Conservation (phyloP, 495 filamentous ascomycete species). For the Annulohypoxylon stygium region DNA sequence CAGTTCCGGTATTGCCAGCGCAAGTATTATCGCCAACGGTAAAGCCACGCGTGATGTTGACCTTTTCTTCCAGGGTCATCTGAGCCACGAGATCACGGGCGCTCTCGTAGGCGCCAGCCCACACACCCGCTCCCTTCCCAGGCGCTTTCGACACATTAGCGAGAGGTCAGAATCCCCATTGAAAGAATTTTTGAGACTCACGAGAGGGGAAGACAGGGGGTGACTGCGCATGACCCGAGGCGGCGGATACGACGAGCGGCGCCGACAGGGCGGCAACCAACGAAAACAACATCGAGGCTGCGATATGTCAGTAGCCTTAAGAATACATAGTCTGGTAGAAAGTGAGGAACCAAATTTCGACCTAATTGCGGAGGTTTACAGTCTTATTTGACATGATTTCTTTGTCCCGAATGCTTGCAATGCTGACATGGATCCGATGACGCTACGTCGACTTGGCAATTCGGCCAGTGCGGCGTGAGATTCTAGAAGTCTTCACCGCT, state of each 20-base stretch:
- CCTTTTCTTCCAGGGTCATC: conserved; percentile 58
- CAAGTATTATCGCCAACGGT: conserved; percentile 58
- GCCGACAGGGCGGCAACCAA: conserved; percentile 19
- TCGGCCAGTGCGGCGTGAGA: conserved; percentile 34
- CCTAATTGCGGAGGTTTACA: conserved; percentile 20
- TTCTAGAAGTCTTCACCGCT: conserved; percentile 39
- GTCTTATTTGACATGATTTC: conserved; percentile 21
- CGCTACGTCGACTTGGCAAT: conserved; percentile 38
- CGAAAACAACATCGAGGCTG: conserved; percentile 30
- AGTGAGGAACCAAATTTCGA: background rate
- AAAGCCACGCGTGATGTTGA: conserved; percentile 58
- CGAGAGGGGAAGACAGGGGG: conserved; percentile 68
- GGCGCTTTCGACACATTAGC: conserved; percentile 53
- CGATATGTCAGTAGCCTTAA: conserved; percentile 2
- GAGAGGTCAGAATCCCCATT: background rate
- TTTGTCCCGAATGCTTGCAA: conserved; percentile 24
- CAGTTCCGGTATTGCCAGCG: conserved; percentile 63
- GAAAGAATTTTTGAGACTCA: conserved; percentile 33
- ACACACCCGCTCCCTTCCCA: conserved; percentile 61
- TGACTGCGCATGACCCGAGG: conserved; percentile 58
- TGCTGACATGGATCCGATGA: conserved; percentile 37
- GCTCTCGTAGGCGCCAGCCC: conserved; percentile 53
- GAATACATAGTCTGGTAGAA: background rate
- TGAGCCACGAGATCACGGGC: conserved; percentile 53
- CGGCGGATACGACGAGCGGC: conserved; percentile 17